Evolutionary conservation across 169 alveolate species (phyloP), one percentile per base, ranked within the genome.

Genomic region (Sarcocystis neurona): DNA sequence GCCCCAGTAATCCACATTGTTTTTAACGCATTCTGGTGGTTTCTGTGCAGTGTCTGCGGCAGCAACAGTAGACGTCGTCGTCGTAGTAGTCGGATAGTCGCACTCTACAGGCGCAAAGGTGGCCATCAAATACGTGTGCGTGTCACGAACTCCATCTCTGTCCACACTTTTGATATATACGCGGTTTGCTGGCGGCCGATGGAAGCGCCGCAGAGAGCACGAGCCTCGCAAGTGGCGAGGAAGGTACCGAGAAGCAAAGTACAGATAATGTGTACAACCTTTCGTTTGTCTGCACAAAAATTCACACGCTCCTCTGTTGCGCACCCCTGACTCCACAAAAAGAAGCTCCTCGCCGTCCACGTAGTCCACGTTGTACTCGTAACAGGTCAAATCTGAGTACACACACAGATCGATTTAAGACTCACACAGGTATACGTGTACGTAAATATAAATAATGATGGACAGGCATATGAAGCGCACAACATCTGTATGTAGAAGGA

Each of bases 331-430:
- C 8, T 34, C 82, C 6, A 72, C 8, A 72, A 5, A 39, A 6
- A 48, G 82, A 23, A 72, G 82, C 41, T 72, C 82, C 41, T 12
- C 32, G 15, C 82, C 82, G 34, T 72, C 82, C 48, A 39, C 32
- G 82, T 72, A 72, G 53, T 72, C 82, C 56, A 72, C 82, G 34
- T 72, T 72, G 82, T 15, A 72, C 53, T 72, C 82, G 82, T 72
- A 72, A 30, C 82, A 72, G 53, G 47, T 41, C 53, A 39, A 39
- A 34, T 72, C 56, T 72, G 82, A 34, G 41, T 12, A 72, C 27
- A 2, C n/a, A 39, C 2, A 2, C 34, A 2, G 48, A 2, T n/a
- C n/a, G n/a, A n/a, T n/a, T n/a, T n/a, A n/a, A n/a, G n/a, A n/a
- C n/a, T n/a, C n/a, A n/a, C n/a, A n/a, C n/a, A n/a, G n/a, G n/a